Percentiles rank a stretch among this genome's conserved stretches.
Evolutionary conservation across 345 rosid species (phyloP).

Genomic region (Noccaea bulbosa): DNA sequence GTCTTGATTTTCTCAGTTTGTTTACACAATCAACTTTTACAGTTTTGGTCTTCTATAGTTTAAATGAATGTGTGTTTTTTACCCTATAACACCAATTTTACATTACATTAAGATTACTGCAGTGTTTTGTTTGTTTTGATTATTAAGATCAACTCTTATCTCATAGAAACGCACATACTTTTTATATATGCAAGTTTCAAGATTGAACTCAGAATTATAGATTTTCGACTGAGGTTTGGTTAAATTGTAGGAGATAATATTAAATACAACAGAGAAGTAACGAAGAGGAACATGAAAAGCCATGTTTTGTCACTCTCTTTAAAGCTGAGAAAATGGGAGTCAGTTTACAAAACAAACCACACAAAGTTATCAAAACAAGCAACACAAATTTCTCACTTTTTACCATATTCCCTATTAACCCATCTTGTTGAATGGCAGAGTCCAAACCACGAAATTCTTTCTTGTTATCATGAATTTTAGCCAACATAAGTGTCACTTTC

Average conservation of each 20-base stretch:
- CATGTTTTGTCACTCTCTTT: neutral
- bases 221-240: neutral
- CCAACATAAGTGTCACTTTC: no score
- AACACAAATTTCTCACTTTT: no score
- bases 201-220: neutral
- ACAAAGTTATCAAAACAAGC: no score
- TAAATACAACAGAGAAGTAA: neutral
- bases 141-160: neutral
- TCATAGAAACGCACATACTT: no score
- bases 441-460: no score
- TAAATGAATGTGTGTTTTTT: slow-evolving; percentile 4
- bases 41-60: slow-evolving; percentile 26
- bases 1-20: slow-evolving; percentile 48
- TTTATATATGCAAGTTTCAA: neutral
- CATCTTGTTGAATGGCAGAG: no score
- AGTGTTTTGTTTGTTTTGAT: neutral
- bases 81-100: neutral
- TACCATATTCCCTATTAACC: no score
- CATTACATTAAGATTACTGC: neutral
- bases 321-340: neutral
- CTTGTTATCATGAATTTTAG: no score
- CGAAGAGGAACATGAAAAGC: neutral
- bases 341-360: no score
- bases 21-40: slow-evolving; percentile 11
- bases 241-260: neutral